Evolutionary conservation across 257 asterid species (phyloP), one percentile per base, ranked within the genome.

Genomic region (Solanum boliviense): DNA sequence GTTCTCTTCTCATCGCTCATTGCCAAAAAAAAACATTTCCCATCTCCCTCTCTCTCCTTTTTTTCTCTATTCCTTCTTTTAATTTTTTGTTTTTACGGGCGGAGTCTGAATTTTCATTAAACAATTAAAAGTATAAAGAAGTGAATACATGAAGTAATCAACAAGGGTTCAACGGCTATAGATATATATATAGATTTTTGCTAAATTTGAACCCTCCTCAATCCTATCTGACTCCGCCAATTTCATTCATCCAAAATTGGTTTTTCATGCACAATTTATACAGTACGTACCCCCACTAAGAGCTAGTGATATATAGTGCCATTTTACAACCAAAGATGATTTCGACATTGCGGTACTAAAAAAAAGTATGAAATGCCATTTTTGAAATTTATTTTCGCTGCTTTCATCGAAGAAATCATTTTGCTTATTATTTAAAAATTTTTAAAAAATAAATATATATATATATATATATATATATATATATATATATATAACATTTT

Each of bases 191-290:
- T 56, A 56, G 0, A 2, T 62, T 60, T 9, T 4, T 0, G 2
- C 0, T n/a, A 23, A 23, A 9, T 62, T 9, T 0, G 3, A 62
- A 56, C 2, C 5, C 1, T 12, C 7, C 20, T 56, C 5, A 11
- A 20, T 0, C 25, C 25, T 56, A 18, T 0, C 0, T 20, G 12
- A 20, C 11, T 56, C 5, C 4, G 5, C 10, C 21, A 15, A 2
- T 15, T 48, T 48, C 3, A 56, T 20, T 1, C 25, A 58, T 18
- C 65, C 9, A 2, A 74, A 44, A 27, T 41, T 79, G 34, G 25
- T 23, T 39, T 78, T 25, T 41, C 84, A 44, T 41, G 84, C 38
- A 79, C 65, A 39, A 79, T 41, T 15, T 68, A 68, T 41, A 78
- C 5, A 7, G 21, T n/a, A 76, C 34, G 35, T 76, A n/a, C 84